These are phyloP conservation scores for Aspergillus fijiensis DNA, from an alignment of 2,329 filamentous ascomycete species.

Conservation along the genomic window DNA sequence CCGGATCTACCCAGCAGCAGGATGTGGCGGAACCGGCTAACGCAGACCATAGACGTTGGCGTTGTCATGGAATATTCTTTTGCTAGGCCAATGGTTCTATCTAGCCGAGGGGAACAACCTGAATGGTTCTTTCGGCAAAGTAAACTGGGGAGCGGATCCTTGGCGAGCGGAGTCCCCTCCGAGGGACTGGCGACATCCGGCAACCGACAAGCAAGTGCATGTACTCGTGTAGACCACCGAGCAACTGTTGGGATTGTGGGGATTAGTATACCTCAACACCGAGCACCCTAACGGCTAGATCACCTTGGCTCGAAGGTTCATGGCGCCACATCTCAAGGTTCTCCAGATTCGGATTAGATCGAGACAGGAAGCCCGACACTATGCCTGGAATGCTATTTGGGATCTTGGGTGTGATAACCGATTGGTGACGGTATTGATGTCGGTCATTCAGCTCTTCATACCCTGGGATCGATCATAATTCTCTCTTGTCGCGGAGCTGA, in stretches of 20 bases:
- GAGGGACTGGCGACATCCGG: not conserved
- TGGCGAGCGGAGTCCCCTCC: not conserved
- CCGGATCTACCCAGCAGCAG: not conserved
- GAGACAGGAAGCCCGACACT: not conserved
- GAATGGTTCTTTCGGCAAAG: slow-evolving; percentile 8
- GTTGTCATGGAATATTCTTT: not conserved
- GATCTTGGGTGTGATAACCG: no score
- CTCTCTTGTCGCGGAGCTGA: no score
- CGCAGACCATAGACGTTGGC: not conserved
- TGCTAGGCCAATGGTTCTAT: not conserved
- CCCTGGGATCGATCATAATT: no score
- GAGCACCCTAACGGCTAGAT: not conserved
- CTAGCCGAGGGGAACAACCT: slow-evolving; percentile 6
- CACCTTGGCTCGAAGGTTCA: not conserved
- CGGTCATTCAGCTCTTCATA: no score
- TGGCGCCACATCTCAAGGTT: slow-evolving; percentile 7
- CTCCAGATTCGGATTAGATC: slow-evolving; percentile 8
- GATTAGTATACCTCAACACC: not conserved
- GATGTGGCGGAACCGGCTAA: not conserved
- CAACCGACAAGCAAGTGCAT: not conserved
- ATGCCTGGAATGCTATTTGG: not conserved
- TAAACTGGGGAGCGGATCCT: not conserved
- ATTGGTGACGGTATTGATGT: no score
- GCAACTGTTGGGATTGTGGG: not conserved
- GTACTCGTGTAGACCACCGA: not conserved